Conservation (phyloP, 2,329 filamentous ascomycete genomes). For the Beauveria pseudobassiana region DNA sequence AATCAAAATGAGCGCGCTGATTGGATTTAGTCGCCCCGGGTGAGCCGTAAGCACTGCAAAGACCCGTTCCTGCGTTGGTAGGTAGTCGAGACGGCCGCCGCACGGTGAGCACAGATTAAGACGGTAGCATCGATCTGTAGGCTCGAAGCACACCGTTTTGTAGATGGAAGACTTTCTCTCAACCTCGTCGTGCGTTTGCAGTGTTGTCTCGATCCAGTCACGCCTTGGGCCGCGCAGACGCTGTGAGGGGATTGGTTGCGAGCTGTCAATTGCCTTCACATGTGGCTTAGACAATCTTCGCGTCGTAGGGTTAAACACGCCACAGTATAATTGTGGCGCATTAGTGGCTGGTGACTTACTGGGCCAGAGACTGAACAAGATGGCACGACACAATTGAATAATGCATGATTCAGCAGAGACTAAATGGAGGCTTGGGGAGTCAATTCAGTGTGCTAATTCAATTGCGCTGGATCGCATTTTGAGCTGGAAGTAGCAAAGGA, state of each 20-base stretch:
- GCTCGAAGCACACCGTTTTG: not conserved
- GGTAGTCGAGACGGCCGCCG: not conserved
- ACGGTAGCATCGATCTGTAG: not conserved
- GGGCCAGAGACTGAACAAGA: not conserved
- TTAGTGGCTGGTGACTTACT: not conserved
- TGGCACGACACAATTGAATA: not conserved
- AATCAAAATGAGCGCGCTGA: not conserved
- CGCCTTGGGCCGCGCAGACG: not conserved
- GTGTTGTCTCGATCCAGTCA: not conserved
- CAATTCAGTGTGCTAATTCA: not conserved
- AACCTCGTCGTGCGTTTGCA: not conserved
- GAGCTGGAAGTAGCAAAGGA: too few relatives aligned
- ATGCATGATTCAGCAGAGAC: not conserved
- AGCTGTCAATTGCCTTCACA: constrained; percentile 4
- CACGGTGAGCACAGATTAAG: not conserved
- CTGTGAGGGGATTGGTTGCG: not conserved
- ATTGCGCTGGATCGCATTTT: too few relatives aligned
- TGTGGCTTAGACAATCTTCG: constrained; percentile 7
- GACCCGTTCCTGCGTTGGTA: not conserved
- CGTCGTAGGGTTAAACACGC: constrained; percentile 1
- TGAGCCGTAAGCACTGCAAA: not conserved
- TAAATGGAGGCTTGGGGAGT: not conserved
- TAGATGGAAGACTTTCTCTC: not conserved
- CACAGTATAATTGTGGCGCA: constrained; percentile 2
- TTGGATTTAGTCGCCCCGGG: not conserved